Base-by-base conservation (phyloP, 176 grass and related monocot genomes). In the Musa beccarii region DNA sequence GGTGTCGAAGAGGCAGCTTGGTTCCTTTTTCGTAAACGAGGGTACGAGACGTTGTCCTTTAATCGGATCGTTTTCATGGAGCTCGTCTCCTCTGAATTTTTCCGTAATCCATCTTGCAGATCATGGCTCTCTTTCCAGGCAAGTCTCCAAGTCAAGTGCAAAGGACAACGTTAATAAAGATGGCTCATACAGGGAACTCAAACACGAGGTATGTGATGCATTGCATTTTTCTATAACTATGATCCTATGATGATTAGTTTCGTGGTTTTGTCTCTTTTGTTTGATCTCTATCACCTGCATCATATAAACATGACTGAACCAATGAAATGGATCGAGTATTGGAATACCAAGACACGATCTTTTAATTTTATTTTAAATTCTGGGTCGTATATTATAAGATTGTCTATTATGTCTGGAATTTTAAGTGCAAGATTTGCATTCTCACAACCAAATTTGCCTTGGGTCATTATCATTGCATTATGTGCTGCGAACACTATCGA, bases 171-270 rank as follows among this genome's bases (percentile, higher is more conserved):
- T 8, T 15, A 28, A 56, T 16, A 66, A 79, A 57, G 53, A 57
- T 10, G 51, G 52, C 19, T 49, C 49, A 69, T 67, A 69, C 28
- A 51, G 53, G 19, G 65, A 79, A 70, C 66, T 70, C 14, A 69
- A 79, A 52, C 19, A 43, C 43, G 77, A 79, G 77, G 77, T 59
- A 57, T 79, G 52, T 22, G 23, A 59, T 25, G 49, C 10, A n/a
- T 24, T 73, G 1, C n/a, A n/a, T 21, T 59, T 64, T 76, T 63
- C 22, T 61, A 4, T 16, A 57, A 57, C 13, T 17, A 57, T 57
- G 4, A 43, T 43, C 55, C 13, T 12, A 57, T 12, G 55, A 57
- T 17, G 34, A 57, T 57, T 57, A 54, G 25, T 75, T 34, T 15
- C 19, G 17, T 54, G 12, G 14, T 17, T 15, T 75, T 59, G 15